Evolutionary conservation across 73 alveolate species (phyloP), one percentile per base, ranked within the genome.

Genomic region (Tetrahymena thermophila): DNA sequence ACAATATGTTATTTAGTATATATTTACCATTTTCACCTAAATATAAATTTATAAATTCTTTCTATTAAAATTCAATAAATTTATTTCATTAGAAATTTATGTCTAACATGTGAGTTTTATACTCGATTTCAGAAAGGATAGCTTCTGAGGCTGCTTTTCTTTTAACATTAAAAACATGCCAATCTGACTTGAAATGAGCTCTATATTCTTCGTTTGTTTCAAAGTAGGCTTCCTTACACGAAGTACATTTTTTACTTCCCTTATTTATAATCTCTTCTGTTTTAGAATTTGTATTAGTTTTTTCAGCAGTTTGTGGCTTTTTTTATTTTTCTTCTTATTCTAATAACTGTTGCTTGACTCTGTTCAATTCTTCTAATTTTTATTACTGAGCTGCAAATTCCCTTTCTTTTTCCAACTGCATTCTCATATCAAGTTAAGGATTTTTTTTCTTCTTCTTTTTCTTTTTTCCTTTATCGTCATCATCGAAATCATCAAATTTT

Each of bases 161-260:
- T 56, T 97, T 97, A 0, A 85, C 89, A 93, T 97, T 97, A 31
- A 93, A 43, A 3, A 40, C 38, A 94, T 98, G 99, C 99, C 99
- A 98, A 14, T 97, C 98, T 16, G 98, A 95, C 85, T 97, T 97
- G 84, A 94, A 97, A 96, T 98, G 99, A 15, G 96, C 55, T 96
- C 98, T 94, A 84, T 94, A 96, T 96, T 96, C 97, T 31, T 85
- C 96, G 31, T 97, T 94, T 23, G 97, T 94, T 23, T 94, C 97
- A 93, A 96, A 97, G 3, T 57, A 93, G 1, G 95, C 93, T 35
- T 93, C 94, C 19, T 25, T 37, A 43, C 98, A 97, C 14, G 97
- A 93, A 14, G 98, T 56, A 84, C 98, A 97, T 57, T 93, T 95
- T 94, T 34, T 40, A 19, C 55, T 58, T 58, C 44, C 42, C 17